Percentiles rank a stretch among this genome's conserved stretches.
phyloP scores from a whole-genome alignment of 2,329 filamentous ascomycete genomes.

The Colletotrichum sp. region DNA sequence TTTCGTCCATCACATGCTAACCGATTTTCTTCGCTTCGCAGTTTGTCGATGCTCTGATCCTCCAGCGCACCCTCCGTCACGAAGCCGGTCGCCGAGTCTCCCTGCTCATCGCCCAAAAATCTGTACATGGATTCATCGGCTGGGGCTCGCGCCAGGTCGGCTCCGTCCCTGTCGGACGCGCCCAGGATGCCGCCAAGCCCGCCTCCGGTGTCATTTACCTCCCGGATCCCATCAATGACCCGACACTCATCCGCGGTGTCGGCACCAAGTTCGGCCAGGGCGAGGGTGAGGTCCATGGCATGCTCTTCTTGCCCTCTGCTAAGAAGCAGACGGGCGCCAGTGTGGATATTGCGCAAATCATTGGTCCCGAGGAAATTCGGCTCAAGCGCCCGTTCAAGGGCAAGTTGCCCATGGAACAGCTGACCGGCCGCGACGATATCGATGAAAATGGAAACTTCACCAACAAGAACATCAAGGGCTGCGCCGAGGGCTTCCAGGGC shows the following conservation, averaged over 20 bases:
- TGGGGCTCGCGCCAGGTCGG: constrained; percentile 84
- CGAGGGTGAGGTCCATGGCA: constrained; percentile 77
- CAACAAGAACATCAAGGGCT: constrained; percentile 57
- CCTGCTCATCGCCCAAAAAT: constrained; percentile 94
- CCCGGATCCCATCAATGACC: constrained; percentile 84
- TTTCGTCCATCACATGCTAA: constrained; percentile 20
- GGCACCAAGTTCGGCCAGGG: constrained; percentile 81
- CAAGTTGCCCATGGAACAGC: constrained; percentile 74
- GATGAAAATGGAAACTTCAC: constrained; percentile 69
- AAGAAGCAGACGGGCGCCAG: constrained; percentile 80
- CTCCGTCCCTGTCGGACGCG: constrained; percentile 89
- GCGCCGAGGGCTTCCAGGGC: constrained; percentile 71
- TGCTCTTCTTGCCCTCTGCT: constrained; percentile 84
- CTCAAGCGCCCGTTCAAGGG: constrained; percentile 89
- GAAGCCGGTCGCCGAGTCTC: constrained; percentile 89
- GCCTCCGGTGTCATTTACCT: constrained; percentile 84
- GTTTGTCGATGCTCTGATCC: constrained; percentile 94
- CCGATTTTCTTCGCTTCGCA: constrained; percentile 37
- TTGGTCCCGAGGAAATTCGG: constrained; percentile 79
- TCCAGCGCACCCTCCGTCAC: constrained; percentile 87
- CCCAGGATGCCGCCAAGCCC: constrained; percentile 85
- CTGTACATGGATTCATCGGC: constrained; percentile 92
- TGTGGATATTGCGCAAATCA: constrained; percentile 82
- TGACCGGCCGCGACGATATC: constrained; percentile 81
- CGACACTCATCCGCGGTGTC: constrained; percentile 78